phyloP scores from a whole-genome alignment of 2,329 filamentous ascomycete species.

The Calonectria pauciramosa region DNA sequence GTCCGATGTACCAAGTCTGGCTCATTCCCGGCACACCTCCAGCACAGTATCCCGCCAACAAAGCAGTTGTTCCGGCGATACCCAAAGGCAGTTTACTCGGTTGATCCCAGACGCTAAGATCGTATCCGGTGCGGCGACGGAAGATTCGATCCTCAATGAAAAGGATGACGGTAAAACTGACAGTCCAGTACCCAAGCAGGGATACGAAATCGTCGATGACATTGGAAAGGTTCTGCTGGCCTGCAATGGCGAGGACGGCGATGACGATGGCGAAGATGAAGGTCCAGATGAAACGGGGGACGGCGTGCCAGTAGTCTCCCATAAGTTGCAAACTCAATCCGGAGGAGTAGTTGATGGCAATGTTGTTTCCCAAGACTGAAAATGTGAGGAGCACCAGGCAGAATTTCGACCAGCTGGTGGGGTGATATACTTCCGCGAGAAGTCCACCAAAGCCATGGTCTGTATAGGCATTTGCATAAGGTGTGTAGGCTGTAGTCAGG shows the following conservation, averaged over 20 bases:
- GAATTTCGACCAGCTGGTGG: conserved; percentile 11
- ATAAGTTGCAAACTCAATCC: conserved; percentile 37
- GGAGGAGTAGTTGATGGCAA: conserved; percentile 39
- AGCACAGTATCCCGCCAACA: conserved; percentile 32
- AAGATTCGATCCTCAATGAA: conserved; percentile 37
- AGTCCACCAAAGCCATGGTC: conserved; percentile 19
- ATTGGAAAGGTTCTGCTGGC: conserved; percentile 35
- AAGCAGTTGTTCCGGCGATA: conserved; percentile 30
- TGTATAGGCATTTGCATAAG: conserved; percentile 11
- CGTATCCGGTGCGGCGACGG: conserved; percentile 33
- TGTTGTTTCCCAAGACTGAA: conserved; percentile 23
- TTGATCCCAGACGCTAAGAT: conserved; percentile 35
- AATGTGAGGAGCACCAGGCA: conserved; percentile 23
- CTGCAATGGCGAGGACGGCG: conserved; percentile 36
- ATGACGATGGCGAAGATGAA: conserved; percentile 30
- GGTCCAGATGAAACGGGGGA: conserved; percentile 37
- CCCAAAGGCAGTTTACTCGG: conserved; percentile 34
- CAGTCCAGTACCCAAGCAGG: conserved; percentile 39
- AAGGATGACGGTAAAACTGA: conserved; percentile 36
- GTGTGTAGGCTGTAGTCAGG: conserved; percentile 13
- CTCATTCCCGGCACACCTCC: conserved; percentile 34
- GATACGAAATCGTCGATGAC: conserved; percentile 39
- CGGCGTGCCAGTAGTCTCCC: conserved; percentile 37
- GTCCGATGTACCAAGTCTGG: conserved; percentile 34
- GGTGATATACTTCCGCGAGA: conserved; percentile 14